These are phyloP conservation scores for Aspergillus panamensis DNA, from an alignment of 495 filamentous ascomycete species.

Conservation along the genomic window DNA sequence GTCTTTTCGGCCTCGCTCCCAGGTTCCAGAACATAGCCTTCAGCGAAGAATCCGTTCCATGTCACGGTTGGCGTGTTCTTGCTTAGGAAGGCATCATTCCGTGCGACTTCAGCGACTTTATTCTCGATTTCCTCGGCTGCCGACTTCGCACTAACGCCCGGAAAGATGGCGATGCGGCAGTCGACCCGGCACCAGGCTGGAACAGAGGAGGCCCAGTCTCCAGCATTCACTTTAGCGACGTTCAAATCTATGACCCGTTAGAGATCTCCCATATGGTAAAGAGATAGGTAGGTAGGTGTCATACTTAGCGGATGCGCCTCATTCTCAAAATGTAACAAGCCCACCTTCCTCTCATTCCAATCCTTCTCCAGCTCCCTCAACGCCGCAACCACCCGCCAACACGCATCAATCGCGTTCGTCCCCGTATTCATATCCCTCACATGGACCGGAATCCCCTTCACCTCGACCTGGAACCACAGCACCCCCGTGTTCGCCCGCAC, in stretches of 20 bases:
- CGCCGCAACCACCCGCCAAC: not conserved
- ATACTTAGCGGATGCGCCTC: constrained; percentile 3
- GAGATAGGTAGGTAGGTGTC: not conserved
- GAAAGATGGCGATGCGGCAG: constrained; percentile 7
- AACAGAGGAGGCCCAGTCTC: constrained; percentile 7
- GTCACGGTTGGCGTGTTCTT: constrained; percentile 4
- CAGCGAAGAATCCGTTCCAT: constrained; percentile 8
- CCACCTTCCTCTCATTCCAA: constrained; percentile 8
- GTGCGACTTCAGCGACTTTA: not conserved
- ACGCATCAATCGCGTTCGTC: constrained; percentile 6
- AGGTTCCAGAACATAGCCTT: constrained; percentile 5
- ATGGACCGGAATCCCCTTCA: constrained; percentile 5
- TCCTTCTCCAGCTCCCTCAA: constrained; percentile 7
- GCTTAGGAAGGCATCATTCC: constrained; percentile 2
- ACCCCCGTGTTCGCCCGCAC: constrained; percentile 7
- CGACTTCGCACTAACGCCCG: constrained; percentile 3
- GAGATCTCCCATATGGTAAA: not conserved
- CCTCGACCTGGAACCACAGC: constrained; percentile 8
- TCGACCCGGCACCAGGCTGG: constrained; percentile 7
- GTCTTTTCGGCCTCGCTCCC: constrained; percentile 7
- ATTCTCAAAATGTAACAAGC: constrained; percentile 6
- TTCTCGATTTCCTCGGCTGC: constrained; percentile 7
- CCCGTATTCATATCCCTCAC: constrained; percentile 6
- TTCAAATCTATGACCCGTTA: constrained; percentile 2
- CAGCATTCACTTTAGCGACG: constrained; percentile 5